A percentile compares a stretch with the other conserved stretches of the same genome.
Conservation (phyloP, 1,284 basidiomycete species). For the Pascua sp. region DNA sequence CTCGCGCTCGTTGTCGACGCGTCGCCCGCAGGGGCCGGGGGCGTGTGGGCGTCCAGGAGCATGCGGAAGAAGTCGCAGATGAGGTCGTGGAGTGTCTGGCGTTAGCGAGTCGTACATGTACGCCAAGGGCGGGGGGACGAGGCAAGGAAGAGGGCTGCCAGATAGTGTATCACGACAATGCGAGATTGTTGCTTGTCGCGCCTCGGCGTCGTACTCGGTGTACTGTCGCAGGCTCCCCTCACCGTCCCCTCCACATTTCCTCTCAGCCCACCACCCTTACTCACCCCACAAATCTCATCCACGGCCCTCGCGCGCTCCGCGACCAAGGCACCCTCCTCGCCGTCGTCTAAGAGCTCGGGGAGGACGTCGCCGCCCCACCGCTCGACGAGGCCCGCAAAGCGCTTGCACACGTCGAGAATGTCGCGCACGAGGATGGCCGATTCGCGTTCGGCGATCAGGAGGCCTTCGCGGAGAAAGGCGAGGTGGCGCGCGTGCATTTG, state of each 20-base stretch:
- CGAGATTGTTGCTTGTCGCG: neutral
- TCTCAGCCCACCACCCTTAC: conserved; percentile 16
- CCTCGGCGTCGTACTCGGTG: neutral
- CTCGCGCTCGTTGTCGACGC: neutral
- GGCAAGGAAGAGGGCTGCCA: too few species aligned
- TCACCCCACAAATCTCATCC: conserved; percentile 69
- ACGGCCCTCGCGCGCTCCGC: conserved; percentile 46
- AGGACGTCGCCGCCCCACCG: conserved; percentile 89
- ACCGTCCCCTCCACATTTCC: too few species aligned
- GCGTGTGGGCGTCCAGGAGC: conserved; percentile 61
- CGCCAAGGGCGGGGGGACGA: too few species aligned
- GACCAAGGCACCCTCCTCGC: conserved; percentile 55
- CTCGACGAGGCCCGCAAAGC: conserved; percentile 77
- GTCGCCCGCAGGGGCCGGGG: conserved; percentile 33
- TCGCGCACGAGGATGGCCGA: conserved; percentile 64
- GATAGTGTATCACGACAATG: conserved; percentile 51
- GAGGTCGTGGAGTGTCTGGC: conserved; percentile 62
- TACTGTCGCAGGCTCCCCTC: too few species aligned
- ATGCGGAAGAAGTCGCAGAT: conserved; percentile 72
- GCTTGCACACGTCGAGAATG: conserved; percentile 75
- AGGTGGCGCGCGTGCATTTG: conserved; percentile 74
- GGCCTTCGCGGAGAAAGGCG: conserved; percentile 72
- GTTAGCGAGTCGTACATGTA: neutral
- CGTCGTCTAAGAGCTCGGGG: conserved; percentile 74
- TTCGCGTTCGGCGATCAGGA: conserved; percentile 65